phyloP scores from a whole-genome alignment of 129 eudicot genomes.

The Chrysanthemum seticuspe region DNA sequence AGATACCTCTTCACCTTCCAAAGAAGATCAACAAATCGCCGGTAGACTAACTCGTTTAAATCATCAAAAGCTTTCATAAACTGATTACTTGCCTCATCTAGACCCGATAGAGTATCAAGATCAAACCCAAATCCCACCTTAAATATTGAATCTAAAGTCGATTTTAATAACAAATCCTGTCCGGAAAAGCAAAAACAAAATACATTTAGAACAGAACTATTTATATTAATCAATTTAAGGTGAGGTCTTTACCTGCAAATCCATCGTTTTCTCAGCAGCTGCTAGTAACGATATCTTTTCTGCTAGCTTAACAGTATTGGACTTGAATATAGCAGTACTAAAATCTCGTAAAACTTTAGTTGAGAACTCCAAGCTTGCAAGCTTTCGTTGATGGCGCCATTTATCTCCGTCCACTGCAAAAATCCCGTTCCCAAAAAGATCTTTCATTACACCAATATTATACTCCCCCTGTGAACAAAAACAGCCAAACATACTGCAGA shows the following conservation, averaged over 20 bases:
- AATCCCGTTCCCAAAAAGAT: conserved; percentile 62
- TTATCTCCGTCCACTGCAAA: conserved; percentile 58
- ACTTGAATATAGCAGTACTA: conserved; percentile 46
- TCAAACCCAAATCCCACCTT: conserved; percentile 14
- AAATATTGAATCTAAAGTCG: neutral
- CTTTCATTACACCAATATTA: conserved; percentile 37
- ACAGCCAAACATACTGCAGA: neutral
- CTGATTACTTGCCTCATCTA: neutral
- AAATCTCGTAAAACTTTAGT: conserved; percentile 49
- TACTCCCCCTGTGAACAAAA: conserved; percentile 34
- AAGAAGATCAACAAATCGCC: conserved; percentile 9
- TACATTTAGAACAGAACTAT: neutral
- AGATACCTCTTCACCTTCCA: conserved; percentile 4
- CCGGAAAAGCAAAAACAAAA: conserved; percentile 1
- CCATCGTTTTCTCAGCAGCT: conserved; percentile 20
- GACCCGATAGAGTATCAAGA: conserved; percentile 7
- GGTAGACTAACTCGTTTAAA: conserved; percentile 1
- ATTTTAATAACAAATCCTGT: conserved; percentile 2
- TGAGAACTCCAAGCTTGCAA: conserved; percentile 63
- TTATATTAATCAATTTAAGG: neutral
- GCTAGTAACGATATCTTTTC: conserved; percentile 31
- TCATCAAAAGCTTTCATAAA: conserved; percentile 11
- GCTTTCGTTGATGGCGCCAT: conserved; percentile 67
- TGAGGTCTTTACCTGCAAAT: conserved; percentile 43
- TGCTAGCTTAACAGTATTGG: conserved; percentile 45